phyloP scores from a whole-genome alignment of 768 basidiomycete species.

The Mycena crocata region DNA sequence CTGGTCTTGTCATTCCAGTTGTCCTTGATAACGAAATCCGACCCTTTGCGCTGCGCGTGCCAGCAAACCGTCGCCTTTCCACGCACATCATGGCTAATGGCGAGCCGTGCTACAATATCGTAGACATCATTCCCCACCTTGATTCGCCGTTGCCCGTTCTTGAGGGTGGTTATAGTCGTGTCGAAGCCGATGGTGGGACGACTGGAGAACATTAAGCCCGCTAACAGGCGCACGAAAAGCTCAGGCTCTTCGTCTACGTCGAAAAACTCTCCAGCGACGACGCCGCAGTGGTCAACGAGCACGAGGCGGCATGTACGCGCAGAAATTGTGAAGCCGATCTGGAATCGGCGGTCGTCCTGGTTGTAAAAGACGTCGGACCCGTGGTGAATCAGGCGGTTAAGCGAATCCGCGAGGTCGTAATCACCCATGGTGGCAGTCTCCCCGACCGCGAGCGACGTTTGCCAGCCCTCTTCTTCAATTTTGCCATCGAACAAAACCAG shows the following conservation, averaged over 20 bases:
- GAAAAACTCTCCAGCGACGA: constrained; percentile 6
- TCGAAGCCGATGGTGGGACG: constrained; percentile 19
- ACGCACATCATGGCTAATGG: constrained; percentile 14
- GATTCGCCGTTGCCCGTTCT: constrained; percentile 13
- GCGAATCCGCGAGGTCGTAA: background rate
- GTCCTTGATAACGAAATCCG: constrained; percentile 22
- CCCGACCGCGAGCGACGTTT: background rate
- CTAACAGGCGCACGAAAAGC: constrained; percentile 12
- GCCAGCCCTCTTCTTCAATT: constrained; percentile 14
- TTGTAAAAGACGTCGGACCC: constrained; percentile 19
- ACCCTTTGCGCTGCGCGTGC: constrained; percentile 16
- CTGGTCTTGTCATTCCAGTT: constrained; percentile 6
- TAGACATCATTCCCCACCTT: constrained; percentile 14
- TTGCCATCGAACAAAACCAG: constrained; percentile 20
- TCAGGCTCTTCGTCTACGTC: constrained; percentile 15
- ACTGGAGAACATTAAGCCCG: constrained; percentile 18
- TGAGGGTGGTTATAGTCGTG: constrained; percentile 17
- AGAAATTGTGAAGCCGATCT: constrained; percentile 17
- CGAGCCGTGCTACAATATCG: constrained; percentile 15
- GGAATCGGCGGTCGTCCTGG: constrained; percentile 24
- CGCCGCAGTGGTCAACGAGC: constrained; percentile 16
- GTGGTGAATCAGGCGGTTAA: constrained; percentile 9
- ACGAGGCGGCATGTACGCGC: constrained; percentile 6
- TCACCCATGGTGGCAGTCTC: constrained; percentile 5
- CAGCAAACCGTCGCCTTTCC: constrained; percentile 22